phyloP scores from a whole-genome alignment of 2,329 filamentous ascomycete species.

The Diaporthe humulicola region DNA sequence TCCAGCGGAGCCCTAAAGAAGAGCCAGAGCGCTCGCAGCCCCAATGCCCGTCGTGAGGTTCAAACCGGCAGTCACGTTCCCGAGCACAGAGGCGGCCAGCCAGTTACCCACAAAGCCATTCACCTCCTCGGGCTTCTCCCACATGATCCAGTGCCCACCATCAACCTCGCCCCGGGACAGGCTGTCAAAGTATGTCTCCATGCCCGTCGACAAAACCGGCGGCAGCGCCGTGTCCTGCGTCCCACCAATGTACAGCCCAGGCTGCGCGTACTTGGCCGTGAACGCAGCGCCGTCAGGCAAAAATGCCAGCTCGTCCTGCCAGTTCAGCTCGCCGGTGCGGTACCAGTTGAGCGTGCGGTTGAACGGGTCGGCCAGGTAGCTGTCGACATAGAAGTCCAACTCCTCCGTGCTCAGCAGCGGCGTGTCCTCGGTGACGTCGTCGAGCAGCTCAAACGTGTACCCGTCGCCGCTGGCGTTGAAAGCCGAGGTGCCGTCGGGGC shows the following conservation, averaged over 20 bases:
- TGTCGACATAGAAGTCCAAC: conserved; percentile 81
- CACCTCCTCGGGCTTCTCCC: conserved; percentile 78
- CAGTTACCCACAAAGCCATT: conserved; percentile 77
- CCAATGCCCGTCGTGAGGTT: background rate
- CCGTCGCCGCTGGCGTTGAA: conserved; percentile 73
- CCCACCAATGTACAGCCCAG: conserved; percentile 82
- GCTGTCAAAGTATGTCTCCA: conserved; percentile 76
- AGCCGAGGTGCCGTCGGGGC: conserved; percentile 62
- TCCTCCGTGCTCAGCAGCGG: conserved; percentile 76
- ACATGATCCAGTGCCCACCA: conserved; percentile 85
- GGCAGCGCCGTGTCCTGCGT: conserved; percentile 79
- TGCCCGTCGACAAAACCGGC: conserved; percentile 76
- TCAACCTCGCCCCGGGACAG: conserved; percentile 76
- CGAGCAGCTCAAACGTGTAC: conserved; percentile 72
- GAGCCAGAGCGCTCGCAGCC: background rate
- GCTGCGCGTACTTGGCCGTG: conserved; percentile 64
- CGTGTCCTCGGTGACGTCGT: conserved; percentile 63
- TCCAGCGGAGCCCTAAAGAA: background rate
- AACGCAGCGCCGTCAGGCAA: conserved; percentile 65
- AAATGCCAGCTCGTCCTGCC: conserved; percentile 77
- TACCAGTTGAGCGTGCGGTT: conserved; percentile 92
- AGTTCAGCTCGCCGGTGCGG: conserved; percentile 80
- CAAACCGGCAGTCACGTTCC: background rate
- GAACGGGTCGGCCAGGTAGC: conserved; percentile 79
- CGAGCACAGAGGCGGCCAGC: conserved; percentile 17